phyloP scores from a whole-genome alignment of 2,329 filamentous ascomycete genomes.

The Didymella lethalis region DNA sequence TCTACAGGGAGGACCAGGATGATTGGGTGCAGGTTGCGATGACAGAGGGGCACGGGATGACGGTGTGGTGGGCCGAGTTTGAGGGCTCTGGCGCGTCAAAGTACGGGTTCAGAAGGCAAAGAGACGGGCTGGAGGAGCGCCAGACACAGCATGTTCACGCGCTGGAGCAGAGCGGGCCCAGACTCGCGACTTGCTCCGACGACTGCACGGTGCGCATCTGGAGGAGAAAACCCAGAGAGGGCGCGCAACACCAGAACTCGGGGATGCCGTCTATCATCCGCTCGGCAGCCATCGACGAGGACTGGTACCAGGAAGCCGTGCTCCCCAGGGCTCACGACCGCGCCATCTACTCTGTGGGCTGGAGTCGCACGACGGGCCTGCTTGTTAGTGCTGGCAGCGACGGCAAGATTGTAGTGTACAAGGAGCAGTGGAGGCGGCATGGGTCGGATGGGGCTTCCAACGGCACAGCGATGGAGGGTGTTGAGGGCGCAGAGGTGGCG shows the following conservation, averaged over 20 bases:
- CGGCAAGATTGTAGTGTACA: conserved; percentile 39
- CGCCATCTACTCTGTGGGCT: conserved; percentile 83
- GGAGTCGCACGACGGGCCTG: conserved; percentile 79
- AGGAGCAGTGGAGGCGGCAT: conserved; percentile 26
- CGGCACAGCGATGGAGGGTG: conserved; percentile 30
- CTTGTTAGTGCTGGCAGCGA: conserved; percentile 92
- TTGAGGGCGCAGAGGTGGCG: conserved; percentile 23
- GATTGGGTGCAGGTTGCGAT: conserved; percentile 93
- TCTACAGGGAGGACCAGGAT: conserved; percentile 90
- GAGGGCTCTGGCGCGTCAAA: conserved; percentile 56
- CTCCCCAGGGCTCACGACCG: conserved; percentile 79
- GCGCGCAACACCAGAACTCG: conserved; percentile 56
- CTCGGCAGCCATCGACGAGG: conserved; percentile 73
- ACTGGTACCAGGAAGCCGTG: conserved; percentile 80
- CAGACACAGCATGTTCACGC: conserved; percentile 47
- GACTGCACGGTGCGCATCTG: conserved; percentile 83
- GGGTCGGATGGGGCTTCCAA: conserved; percentile 35
- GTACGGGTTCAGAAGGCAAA: conserved; percentile 36
- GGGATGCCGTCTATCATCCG: conserved; percentile 92
- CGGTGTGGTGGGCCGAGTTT: conserved; percentile 87
- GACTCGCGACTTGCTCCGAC: conserved; percentile 84
- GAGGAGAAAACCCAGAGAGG: conserved; percentile 67
- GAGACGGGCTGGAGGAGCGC: conserved; percentile 41
- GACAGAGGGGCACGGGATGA: conserved; percentile 80
- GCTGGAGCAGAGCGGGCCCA: conserved; percentile 56